Base-by-base conservation (phyloP, 306 rosid genomes). In the Senna siamea region DNA sequence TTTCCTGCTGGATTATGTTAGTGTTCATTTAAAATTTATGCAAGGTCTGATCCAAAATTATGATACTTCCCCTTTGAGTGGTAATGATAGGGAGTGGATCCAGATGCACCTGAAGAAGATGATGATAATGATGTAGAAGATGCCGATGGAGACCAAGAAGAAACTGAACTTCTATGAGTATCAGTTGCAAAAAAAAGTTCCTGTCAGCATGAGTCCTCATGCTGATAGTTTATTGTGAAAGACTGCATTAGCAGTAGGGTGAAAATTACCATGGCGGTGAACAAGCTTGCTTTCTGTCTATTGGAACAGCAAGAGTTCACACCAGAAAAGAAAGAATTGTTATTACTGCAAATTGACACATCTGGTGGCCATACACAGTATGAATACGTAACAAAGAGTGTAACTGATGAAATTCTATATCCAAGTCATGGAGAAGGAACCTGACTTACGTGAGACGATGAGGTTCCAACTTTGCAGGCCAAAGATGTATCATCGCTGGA, bases 41-140 rank as follows among this genome's bases (percentile, higher is more conserved):
- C 61, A 66, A 30, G 55, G 47, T 75, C 32, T 18, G 62, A 17
- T 47, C 44, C 34, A 59, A 22, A 55, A 40, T 32, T 38, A 18
- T 9, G 12, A 22, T 40, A 11, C 30, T 26, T 26, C 30, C 30
- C 30, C 30, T 56, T 78, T 47, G 34, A 26, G 12, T 46, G 69
- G 54, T 52, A 26, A n/a, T 46, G 69, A 47, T 52, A 92, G 96
- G 97, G 96, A 52, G 93, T 89, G 50, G 98, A 95, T 85, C 99
- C 99, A 13, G 99, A 95, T 87, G 99, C 99, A 79, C 96, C 96
- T 9, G 99, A 95, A 83, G 98, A 95, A 55, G 99, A 95, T 26
- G 99, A 95, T 74, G 98, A 92, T 75, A 95, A 92, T 20, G 99
- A 95, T 76, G 92, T 89, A 7, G 99, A 95, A 60, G 99, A 95